Conservation (phyloP, 345 rosid species). For the Mercurialis annua region DNA sequence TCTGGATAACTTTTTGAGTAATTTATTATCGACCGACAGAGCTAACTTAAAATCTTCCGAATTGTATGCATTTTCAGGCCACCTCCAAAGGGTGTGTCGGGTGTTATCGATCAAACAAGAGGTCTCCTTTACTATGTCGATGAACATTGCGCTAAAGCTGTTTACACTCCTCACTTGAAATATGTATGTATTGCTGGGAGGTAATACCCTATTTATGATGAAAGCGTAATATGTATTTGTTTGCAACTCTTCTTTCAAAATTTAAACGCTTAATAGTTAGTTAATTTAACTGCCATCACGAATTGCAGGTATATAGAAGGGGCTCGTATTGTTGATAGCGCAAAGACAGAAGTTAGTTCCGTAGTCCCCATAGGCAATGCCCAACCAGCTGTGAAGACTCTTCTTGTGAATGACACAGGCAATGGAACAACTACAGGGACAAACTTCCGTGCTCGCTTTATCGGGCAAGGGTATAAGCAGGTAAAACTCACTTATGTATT, state of each 20-base stretch:
- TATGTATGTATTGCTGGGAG: slow-evolving; percentile 92
- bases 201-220: slow-evolving; percentile 34
- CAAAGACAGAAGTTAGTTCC: slow-evolving; percentile 37
- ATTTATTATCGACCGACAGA: neutral
- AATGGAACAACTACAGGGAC: slow-evolving; percentile 26
- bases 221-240: neutral
- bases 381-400: slow-evolving; percentile 43
- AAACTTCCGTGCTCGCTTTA: slow-evolving; percentile 63
- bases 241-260: no score
- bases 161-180: slow-evolving; percentile 63
- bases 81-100: slow-evolving; percentile 72
- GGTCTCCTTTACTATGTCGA: slow-evolving; percentile 81
- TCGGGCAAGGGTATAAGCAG: slow-evolving; percentile 98
- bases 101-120: slow-evolving; percentile 91
- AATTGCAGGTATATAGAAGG: slow-evolving; percentile 73
- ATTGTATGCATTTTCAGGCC: slow-evolving; percentile 47
- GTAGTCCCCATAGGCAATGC: slow-evolving; percentile 32
- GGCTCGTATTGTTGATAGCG: slow-evolving; percentile 44
- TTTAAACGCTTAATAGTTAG: neutral
- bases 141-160: slow-evolving; percentile 68
- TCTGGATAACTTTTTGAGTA: neutral
- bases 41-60: neutral
- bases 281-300: neutral
- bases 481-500: slow-evolving; percentile 22
- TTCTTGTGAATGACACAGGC: slow-evolving; percentile 32